Evolutionary conservation across 139 green algal genomes (phyloP).

Genomic region (Chlorella vulgaris): DNA sequence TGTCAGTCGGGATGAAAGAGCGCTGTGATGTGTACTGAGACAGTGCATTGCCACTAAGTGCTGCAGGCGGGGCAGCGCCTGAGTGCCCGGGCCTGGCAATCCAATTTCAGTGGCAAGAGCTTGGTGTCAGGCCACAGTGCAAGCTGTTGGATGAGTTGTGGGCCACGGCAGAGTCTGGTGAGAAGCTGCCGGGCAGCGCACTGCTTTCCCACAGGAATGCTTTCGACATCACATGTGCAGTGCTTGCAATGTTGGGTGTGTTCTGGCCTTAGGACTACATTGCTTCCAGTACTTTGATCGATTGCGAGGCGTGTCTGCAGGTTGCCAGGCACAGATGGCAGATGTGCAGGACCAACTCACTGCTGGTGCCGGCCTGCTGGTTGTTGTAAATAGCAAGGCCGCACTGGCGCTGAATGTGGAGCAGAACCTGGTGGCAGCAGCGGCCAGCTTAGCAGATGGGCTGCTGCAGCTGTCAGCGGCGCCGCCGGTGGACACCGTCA

Average conservation of each 20-base stretch:
- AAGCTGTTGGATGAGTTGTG: neutral
- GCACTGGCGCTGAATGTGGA: neutral
- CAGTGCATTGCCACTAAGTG: neutral
- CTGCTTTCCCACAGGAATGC: neutral
- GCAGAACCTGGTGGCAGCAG: conserved; percentile 25
- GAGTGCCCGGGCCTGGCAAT: too few relatives aligned
- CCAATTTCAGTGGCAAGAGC: too few relatives aligned
- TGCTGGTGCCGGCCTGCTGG: neutral
- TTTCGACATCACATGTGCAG: neutral
- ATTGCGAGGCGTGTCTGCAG: neutral
- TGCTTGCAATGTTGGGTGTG: too few relatives aligned
- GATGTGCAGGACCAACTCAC: neutral
- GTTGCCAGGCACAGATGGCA: neutral
- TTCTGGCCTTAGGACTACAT: too few relatives aligned
- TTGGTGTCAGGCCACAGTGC: too few relatives aligned
- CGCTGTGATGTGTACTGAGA: neutral
- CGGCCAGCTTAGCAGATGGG: conserved; percentile 5
- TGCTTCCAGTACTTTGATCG: too few relatives aligned
- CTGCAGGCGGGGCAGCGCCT: too few relatives aligned
- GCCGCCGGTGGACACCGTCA: neutral
- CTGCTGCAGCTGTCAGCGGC: conserved; percentile 27
- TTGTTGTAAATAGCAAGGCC: neutral
- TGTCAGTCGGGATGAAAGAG: too few relatives aligned
- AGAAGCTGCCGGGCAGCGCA: neutral
- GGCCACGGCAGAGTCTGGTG: neutral